phyloP scores from a whole-genome alignment of 106 monocot species.

The Dioscorea zingiberensis region DNA sequence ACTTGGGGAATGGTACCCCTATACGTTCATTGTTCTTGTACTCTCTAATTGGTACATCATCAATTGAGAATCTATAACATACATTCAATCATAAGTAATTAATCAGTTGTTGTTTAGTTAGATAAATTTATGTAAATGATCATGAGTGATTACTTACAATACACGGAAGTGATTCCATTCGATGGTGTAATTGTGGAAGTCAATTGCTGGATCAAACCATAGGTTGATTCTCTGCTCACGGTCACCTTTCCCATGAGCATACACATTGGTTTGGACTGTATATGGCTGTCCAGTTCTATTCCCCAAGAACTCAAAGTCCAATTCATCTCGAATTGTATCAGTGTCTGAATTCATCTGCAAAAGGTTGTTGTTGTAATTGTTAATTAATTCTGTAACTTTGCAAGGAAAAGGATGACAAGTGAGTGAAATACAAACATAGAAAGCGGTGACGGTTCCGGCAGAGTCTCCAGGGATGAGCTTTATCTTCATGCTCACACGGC shows the following conservation, averaged over 20 bases:
- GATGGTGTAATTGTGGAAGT: constrained; percentile 61
- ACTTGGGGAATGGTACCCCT: constrained; percentile 37
- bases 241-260: constrained; percentile 44
- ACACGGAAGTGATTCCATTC: constrained; percentile 40
- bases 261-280: constrained; percentile 67
- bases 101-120: no score
- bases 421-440: constrained; percentile 12
- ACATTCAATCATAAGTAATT: no score
- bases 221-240: constrained; percentile 48
- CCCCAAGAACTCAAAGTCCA: constrained; percentile 65
- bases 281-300: constrained; percentile 46
- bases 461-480: constrained; percentile 35
- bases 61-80: constrained; percentile 33
- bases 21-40: constrained; percentile 41
- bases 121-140: no score
- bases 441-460: constrained; percentile 43
- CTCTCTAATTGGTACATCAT: constrained; percentile 43
- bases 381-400: no score
- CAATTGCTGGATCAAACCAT: constrained; percentile 56
- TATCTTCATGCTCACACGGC: constrained; percentile 25
- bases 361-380: neutral
- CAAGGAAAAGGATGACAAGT: no score
- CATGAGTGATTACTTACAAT: constrained; percentile 8
- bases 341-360: constrained; percentile 14
- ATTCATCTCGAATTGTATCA: constrained; percentile 33